These are phyloP conservation scores for Pythium angustatum DNA, from an alignment of 352 stramenopile genomes.

Conservation along the genomic window DNA sequence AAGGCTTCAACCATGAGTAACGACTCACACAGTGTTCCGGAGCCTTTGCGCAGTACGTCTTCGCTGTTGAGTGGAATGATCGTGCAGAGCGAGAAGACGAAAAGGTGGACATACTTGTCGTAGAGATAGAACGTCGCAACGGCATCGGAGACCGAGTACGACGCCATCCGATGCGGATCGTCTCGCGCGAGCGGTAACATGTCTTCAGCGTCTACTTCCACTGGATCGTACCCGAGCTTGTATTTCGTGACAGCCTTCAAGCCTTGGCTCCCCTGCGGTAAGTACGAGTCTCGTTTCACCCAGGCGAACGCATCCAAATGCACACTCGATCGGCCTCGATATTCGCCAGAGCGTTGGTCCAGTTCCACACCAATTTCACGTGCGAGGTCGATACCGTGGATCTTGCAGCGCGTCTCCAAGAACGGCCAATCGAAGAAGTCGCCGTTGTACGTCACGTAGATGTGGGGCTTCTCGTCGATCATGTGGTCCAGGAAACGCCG, in stretches of 20 bases:
- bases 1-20: conserved; percentile 99
- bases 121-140: conserved; percentile 99
- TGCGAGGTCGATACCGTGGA: conserved; percentile 92
- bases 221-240: conserved; percentile 98
- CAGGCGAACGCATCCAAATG: conserved; percentile 99
- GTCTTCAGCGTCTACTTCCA: conserved; percentile 98
- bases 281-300: conserved; percentile 99
- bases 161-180: conserved; percentile 96
- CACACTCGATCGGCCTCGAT: conserved; percentile 90
- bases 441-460: conserved; percentile 99
- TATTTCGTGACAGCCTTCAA: conserved; percentile 99
- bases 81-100: conserved; percentile 99
- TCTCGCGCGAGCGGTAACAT: conserved; percentile 96
- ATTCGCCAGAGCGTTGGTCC: conserved; percentile 85
- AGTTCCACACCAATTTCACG: conserved; percentile 85
- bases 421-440: conserved; percentile 99
- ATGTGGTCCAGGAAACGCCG: conserved; percentile 91
- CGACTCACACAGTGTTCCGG: conserved; percentile 98
- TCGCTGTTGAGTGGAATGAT: conserved; percentile 98
- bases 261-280: conserved; percentile 97
- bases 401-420: conserved; percentile 90
- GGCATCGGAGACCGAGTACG: conserved; percentile 99
- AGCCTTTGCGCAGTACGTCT: conserved; percentile 97
- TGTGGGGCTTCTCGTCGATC: conserved; percentile 92
- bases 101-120: conserved; percentile 99